A percentile compares a stretch with the other conserved stretches of the same genome.
Evolutionary conservation across 2,329 filamentous ascomycete genomes (phyloP).

Genomic region (Xylariaceae sp.): DNA sequence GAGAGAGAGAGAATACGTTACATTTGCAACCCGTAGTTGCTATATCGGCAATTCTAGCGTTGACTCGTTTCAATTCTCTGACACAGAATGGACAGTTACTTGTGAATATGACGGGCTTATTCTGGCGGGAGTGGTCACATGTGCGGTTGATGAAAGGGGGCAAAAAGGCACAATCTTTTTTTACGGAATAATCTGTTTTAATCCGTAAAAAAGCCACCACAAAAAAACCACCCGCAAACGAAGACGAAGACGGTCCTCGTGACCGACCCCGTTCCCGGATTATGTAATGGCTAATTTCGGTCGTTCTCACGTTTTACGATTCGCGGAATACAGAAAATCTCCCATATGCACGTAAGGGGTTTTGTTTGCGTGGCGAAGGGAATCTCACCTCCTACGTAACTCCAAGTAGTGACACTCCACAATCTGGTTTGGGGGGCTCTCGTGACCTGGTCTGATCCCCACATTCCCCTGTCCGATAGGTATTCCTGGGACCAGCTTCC

Average conservation of each 20-base stretch:
- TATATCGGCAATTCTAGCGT: neutral
- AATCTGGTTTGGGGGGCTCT: conserved; percentile 5
- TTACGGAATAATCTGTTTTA: too few species aligned
- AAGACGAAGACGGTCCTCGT: too few species aligned
- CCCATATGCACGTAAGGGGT: conserved; percentile 3
- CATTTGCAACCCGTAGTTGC: neutral
- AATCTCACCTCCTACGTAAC: neutral
- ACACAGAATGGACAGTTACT: neutral
- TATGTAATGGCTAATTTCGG: too few species aligned
- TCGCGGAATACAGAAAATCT: conserved; percentile 1
- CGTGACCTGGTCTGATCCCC: conserved; percentile 15
- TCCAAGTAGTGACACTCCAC: neutral
- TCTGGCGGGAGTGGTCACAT: neutral
- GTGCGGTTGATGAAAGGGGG: neutral
- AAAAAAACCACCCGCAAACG: neutral
- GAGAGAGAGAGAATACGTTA: too few species aligned
- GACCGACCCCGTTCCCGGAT: too few species aligned
- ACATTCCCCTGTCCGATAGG: conserved; percentile 12
- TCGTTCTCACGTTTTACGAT: neutral
- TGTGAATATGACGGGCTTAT: neutral
- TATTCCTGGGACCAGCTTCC: conserved; percentile 9
- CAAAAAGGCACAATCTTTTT: neutral
- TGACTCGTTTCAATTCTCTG: neutral
- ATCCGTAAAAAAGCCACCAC: too few species aligned
- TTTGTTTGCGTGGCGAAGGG: neutral